These are phyloP conservation scores for Acanthamoeba quina DNA, from an alignment of 208 protist genomes.

Conservation along the genomic window DNA sequence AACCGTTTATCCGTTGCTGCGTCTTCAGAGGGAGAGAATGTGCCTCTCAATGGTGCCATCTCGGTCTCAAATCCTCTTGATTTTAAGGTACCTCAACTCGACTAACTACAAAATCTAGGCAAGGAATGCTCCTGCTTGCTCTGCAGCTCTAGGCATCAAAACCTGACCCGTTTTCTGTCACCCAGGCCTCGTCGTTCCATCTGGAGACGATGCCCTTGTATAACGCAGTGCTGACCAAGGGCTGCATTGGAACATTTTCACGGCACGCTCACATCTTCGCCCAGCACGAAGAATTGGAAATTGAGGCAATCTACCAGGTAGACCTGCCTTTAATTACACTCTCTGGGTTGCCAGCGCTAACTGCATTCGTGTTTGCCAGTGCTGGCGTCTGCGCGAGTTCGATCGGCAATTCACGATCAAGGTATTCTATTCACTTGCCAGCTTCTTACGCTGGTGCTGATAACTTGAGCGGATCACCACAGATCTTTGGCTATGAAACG, in stretches of 20 bases:
- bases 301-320: not conserved
- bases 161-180: not conserved
- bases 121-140: no score
- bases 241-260: slow-evolving; percentile 32
- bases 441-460: not conserved
- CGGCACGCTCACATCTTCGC: slow-evolving; percentile 1
- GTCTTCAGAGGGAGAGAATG: not conserved
- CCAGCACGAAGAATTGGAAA: slow-evolving; percentile 15
- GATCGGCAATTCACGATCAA: slow-evolving; percentile 26
- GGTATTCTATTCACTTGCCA: not conserved
- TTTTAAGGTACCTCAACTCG: not conserved
- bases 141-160: no score
- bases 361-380: not conserved
- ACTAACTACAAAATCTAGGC: no score
- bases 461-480: not conserved
- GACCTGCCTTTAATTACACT: no score
- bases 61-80: slow-evolving; percentile 39
- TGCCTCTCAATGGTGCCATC: slow-evolving; percentile 16
- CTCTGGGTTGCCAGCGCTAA: not conserved
- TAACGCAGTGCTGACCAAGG: slow-evolving; percentile 50
- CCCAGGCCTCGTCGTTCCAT: slow-evolving; percentile 20
- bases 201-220: slow-evolving; percentile 42
- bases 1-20: no score
- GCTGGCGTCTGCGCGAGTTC: slow-evolving; percentile 56
- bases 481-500: slow-evolving; percentile 26